Conservation (phyloP, 352 stramenopile genomes). For the Lagenidium sp. region DNA sequence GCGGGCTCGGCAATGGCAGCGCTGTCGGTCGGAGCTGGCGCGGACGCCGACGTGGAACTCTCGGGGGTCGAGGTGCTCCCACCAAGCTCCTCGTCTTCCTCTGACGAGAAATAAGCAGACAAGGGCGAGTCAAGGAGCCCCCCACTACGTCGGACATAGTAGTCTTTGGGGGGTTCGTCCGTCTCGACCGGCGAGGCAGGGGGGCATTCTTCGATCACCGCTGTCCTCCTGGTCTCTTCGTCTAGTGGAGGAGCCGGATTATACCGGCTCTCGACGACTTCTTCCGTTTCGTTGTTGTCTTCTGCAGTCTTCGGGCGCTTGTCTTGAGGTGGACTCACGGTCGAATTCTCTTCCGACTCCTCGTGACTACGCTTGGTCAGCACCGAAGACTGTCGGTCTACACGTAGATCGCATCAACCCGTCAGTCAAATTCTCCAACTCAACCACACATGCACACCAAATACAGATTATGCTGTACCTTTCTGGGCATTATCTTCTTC, state of each 20-base stretch:
- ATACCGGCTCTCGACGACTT: constrained; percentile 13
- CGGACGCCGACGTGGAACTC: neutral
- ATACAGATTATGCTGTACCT: constrained; percentile 1
- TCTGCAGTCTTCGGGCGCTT: constrained; percentile 11
- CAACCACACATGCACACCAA: constrained; percentile 1
- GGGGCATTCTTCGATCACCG: too few species aligned
- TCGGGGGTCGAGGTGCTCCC: constrained; percentile 5
- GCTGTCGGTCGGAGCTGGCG: neutral
- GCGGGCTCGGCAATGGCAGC: neutral
- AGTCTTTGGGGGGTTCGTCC: too few species aligned
- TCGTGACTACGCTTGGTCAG: constrained; percentile 42
- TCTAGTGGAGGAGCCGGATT: too few species aligned
- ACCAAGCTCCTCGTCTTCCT: constrained; percentile 9
- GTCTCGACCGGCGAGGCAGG: too few species aligned
- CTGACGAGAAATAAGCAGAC: too few species aligned
- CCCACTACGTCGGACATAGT: too few species aligned
- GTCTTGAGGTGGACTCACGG: constrained; percentile 5
- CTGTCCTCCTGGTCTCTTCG: neutral
- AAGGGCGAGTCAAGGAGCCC: too few species aligned
- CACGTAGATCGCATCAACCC: neutral
- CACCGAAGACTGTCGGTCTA: constrained; percentile 22
- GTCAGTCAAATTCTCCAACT: too few species aligned
- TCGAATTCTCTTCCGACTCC: constrained; percentile 19
- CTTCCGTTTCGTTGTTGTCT: constrained; percentile 17
- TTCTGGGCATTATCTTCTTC: constrained; percentile 18